Conservation (phyloP, 2,329 filamentous ascomycete species). For the Penicillium rolfsii region DNA sequence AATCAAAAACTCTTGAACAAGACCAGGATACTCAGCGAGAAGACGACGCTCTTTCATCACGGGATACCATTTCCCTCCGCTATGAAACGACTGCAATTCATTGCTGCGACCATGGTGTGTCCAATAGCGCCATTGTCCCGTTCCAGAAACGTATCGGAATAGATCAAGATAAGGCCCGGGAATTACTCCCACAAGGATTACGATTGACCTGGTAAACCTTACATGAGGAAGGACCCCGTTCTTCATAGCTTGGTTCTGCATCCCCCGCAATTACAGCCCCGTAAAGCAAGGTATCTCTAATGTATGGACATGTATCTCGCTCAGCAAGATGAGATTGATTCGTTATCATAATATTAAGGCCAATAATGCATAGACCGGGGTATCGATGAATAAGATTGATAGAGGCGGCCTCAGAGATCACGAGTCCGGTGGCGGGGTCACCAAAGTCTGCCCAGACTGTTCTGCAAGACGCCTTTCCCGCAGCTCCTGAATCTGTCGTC, state of each 20-base stretch:
- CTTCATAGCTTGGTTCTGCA: not conserved
- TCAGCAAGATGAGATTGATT: not conserved
- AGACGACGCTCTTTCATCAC: not conserved
- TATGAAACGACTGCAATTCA: not conserved
- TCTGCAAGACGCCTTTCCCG: not conserved
- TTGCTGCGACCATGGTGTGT: not conserved
- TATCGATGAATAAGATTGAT: slow-evolving; percentile 1
- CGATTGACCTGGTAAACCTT: not conserved
- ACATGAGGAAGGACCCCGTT: not conserved
- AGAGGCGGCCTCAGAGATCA: not conserved
- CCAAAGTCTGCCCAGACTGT: not conserved
- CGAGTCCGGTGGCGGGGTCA: not conserved
- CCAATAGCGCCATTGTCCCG: not conserved
- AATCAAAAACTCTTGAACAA: not conserved
- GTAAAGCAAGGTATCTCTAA: not conserved
- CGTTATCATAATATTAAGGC: not conserved
- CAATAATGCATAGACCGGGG: not conserved
- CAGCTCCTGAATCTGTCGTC: slow-evolving; percentile 8
- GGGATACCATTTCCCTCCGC: not conserved
- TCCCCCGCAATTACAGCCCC: not conserved
- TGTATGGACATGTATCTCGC: not conserved
- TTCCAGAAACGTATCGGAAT: not conserved
- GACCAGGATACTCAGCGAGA: not conserved
- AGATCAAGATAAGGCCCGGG: not conserved
- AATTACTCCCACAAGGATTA: not conserved